These are phyloP conservation scores for Entomortierella beljakovae DNA, from an alignment of 192 early-diverging fungal species.

Conservation along the genomic window DNA sequence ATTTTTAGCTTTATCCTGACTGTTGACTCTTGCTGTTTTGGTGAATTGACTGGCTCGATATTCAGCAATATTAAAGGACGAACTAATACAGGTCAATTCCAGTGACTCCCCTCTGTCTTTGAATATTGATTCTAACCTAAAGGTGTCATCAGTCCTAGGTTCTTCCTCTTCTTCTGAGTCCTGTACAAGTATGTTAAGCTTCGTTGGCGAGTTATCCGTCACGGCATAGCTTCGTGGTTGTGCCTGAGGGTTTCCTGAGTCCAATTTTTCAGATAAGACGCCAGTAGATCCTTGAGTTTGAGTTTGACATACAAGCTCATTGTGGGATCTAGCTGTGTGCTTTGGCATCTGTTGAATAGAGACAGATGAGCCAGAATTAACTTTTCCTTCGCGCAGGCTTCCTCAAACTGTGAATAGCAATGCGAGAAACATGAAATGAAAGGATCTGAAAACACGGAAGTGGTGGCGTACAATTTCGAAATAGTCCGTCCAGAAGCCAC, in stretches of 20 bases:
- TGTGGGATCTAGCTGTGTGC: not conserved
- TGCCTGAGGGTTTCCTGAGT: not conserved
- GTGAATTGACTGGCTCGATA: not conserved
- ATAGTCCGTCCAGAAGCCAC: too few species aligned
- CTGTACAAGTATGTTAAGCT: not conserved
- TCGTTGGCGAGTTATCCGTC: not conserved
- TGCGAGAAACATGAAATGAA: too few species aligned
- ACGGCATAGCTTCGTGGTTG: not conserved
- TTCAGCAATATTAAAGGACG: not conserved
- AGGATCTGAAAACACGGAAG: too few species aligned
- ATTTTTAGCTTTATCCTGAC: too few species aligned
- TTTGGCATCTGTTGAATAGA: not conserved
- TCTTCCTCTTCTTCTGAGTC: conserved; percentile 17
- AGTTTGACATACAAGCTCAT: not conserved
- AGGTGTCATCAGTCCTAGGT: not conserved
- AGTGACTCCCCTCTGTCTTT: not conserved
- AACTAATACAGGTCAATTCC: not conserved
- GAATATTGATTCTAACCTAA: not conserved
- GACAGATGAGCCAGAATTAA: not conserved
- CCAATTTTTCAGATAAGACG: not conserved
- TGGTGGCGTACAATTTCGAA: too few species aligned
- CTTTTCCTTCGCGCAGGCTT: not conserved
- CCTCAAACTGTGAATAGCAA: too few species aligned
- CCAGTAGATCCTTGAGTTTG: not conserved
- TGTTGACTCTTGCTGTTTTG: too few species aligned